A percentile compares a stretch with the other conserved stretches of the same genome.
Conservation (phyloP, 768 basidiomycete species). For the Guyanaporus albipodus region DNA sequence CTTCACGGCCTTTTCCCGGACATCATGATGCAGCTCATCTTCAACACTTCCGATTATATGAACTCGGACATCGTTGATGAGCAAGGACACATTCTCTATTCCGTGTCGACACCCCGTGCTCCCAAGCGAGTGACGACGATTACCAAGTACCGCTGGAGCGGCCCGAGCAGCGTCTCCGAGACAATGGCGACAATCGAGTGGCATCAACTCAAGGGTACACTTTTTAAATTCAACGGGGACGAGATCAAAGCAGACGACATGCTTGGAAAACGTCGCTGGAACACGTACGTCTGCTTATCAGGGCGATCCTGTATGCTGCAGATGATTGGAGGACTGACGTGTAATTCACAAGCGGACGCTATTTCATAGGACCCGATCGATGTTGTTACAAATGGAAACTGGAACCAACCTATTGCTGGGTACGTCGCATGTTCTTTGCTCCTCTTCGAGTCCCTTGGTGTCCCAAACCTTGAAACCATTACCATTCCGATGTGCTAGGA, state of each 20-base stretch:
- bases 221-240: slow-evolving; percentile 30
- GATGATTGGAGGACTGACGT: neutral
- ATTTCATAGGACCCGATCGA: slow-evolving; percentile 33
- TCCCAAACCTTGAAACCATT: no score
- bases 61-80: slow-evolving; percentile 20
- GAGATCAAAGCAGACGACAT: slow-evolving; percentile 25
- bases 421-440: slow-evolving; percentile 5
- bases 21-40: slow-evolving; percentile 23
- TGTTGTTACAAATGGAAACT: slow-evolving; percentile 35
- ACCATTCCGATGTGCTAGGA: no score
- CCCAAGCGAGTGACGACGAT: slow-evolving; percentile 21
- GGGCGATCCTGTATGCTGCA: neutral
- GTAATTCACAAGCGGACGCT: slow-evolving; percentile 23
- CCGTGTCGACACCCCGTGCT: slow-evolving; percentile 15
- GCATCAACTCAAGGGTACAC: slow-evolving; percentile 24
- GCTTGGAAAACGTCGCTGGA: slow-evolving; percentile 22
- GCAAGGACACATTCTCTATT: slow-evolving; percentile 18
- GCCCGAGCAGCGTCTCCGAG: slow-evolving; percentile 13
- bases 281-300: slow-evolving; percentile 13
- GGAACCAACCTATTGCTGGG: slow-evolving; percentile 25
- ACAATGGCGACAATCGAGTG: slow-evolving; percentile 37
- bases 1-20: neutral
- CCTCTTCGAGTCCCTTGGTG: neutral
- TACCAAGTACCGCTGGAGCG: slow-evolving; percentile 24
- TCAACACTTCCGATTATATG: slow-evolving; percentile 16